phyloP scores from a whole-genome alignment of 2,329 filamentous ascomycete genomes.

The Fusarium phyllophilum region DNA sequence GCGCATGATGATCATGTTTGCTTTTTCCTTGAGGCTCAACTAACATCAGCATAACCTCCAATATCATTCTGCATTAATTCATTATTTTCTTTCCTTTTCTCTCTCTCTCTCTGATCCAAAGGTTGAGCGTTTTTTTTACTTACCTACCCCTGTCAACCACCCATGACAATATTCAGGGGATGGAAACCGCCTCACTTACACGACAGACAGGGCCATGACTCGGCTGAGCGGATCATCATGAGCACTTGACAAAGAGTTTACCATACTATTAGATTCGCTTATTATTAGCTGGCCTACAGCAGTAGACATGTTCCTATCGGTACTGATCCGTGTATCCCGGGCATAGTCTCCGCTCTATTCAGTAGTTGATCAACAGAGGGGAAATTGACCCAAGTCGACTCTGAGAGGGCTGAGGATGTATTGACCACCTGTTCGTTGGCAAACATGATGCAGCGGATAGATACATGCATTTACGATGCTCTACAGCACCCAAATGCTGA shows the following conservation, averaged over 20 bases:
- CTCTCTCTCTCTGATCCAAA: not conserved
- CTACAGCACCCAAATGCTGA: not conserved
- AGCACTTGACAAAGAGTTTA: constrained; percentile 10
- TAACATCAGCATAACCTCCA: not conserved
- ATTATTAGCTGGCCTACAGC: not conserved
- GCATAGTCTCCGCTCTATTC: not conserved
- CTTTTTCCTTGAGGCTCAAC: constrained; percentile 18
- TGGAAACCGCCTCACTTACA: constrained; percentile 29
- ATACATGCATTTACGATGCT: constrained; percentile 1
- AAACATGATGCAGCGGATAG: not conserved
- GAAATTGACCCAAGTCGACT: not conserved
- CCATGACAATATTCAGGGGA: not conserved
- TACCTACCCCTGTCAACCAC: not conserved
- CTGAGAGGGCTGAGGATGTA: not conserved
- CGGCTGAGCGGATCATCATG: constrained; percentile 18
- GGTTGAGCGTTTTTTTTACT: not conserved
- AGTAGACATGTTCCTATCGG: constrained; percentile 10
- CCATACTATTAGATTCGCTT: constrained; percentile 8
- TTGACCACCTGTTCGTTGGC: constrained; percentile 4
- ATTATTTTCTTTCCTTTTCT: not conserved
- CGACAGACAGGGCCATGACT: constrained; percentile 32
- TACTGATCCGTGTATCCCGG: not conserved
- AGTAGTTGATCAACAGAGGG: not conserved
- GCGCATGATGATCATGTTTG: constrained; percentile 8
- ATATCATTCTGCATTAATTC: not conserved